These are phyloP conservation scores for Penicillium sp. DNA, from an alignment of 2,329 filamentous ascomycete species.

Conservation along the genomic window DNA sequence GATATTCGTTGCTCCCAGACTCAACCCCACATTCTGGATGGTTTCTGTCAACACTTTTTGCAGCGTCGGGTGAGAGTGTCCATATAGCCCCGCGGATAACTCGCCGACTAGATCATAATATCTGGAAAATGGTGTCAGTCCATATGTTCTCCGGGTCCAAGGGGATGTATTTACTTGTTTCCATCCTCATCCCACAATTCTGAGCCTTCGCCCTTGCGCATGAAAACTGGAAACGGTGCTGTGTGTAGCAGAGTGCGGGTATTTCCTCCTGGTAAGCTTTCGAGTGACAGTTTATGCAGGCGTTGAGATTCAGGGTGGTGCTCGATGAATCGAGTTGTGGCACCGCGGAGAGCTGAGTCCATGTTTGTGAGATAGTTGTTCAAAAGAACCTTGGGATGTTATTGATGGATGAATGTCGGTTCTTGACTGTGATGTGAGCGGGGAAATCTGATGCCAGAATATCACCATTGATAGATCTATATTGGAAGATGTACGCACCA, in stretches of 20 bases:
- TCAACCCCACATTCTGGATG: constrained; percentile 50
- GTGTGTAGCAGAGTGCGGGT: constrained; percentile 27
- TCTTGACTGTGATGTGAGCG: neutral
- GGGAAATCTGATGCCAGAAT: neutral
- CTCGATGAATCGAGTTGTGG: neutral
- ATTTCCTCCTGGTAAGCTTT: constrained; percentile 32
- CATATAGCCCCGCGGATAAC: constrained; percentile 63
- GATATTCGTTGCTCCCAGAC: constrained; percentile 52
- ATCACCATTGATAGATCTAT: no score
- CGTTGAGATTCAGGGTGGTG: constrained; percentile 9
- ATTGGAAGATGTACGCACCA: no score
- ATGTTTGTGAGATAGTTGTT: neutral
- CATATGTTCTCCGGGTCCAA: neutral
- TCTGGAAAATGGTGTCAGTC: neutral
- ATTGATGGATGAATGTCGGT: no score
- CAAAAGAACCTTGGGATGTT: neutral
- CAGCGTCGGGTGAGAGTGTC: constrained; percentile 60
- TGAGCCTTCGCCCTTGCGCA: constrained; percentile 10
- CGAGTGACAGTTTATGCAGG: constrained; percentile 19
- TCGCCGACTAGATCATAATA: constrained; percentile 63
- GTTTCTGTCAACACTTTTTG: constrained; percentile 47
- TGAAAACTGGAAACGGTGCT: constrained; percentile 18
- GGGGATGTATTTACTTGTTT: constrained; percentile 4
- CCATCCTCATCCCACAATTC: constrained; percentile 17
- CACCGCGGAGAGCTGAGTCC: neutral